Base-by-base conservation (phyloP, 1,284 basidiomycete species). In the Cystobasidiaceae sp. region DNA sequence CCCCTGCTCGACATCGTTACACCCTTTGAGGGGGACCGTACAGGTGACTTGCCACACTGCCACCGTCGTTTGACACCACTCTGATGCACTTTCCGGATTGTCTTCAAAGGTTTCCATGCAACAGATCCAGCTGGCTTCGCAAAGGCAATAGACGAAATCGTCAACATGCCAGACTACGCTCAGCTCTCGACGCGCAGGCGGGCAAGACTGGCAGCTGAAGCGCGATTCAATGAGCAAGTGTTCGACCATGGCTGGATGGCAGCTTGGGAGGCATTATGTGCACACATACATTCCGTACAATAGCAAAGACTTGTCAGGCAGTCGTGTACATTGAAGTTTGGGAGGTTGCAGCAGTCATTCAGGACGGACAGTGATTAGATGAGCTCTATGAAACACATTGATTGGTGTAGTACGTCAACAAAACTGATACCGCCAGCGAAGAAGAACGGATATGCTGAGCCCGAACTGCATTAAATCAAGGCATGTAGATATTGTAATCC, bases 91-190 rank as follows among this genome's bases (percentile, higher is more conserved):
- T n/a, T n/a, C n/a, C n/a, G n/a, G n/a, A n/a, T n/a, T n/a, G n/a
- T n/a, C n/a, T n/a, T n/a, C n/a, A n/a, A n/a, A 84, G 92, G 93
- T 19, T 94, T 85, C 77, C 93, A 96, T 75, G 93, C 92, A 0
- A 83, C 80, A 0, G 81, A 82, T 1, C 77, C 85, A 0, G 80
- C 83, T 39, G 82, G 83, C 19, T 97, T 92, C 73, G 89, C 90
- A 0, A 78, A 79, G 5, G 83, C 83, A 2, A 80, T 97, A 49
- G 82, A 86, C 68, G 76, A 80, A 25, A 87, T 86, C 7, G 74
- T 97, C 27, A 79, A 80, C 0, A 78, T 94, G 58, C 75, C 83
- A 0, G 58, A 75, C 0, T 79, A 79, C 9, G 83, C 86, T 43
- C 83, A 86, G 59, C 69, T 81, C 11, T 82, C 79, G 3, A 83